Evolutionary conservation across 169 alveolate species (phyloP), one percentile per base, ranked within the genome.

Genomic region (Plasmodium coatneyi): DNA sequence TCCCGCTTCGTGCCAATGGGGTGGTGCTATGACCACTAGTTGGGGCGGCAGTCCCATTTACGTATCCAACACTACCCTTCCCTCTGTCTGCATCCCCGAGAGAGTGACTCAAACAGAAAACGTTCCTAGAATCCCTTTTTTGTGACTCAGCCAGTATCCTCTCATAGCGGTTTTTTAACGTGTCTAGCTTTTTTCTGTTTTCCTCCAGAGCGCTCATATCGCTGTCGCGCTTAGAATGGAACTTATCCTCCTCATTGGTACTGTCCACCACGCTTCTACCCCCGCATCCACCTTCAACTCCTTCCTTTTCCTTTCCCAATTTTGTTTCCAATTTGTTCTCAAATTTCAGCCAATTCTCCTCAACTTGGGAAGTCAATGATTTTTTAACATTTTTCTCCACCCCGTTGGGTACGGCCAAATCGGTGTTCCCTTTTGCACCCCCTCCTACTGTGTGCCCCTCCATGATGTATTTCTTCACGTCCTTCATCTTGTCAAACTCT

Each of bases 161-260:
- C 43, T 66, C 94, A 79, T 89, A 89, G 14, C 89, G 80, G 81
- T 46, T 89, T 79, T 89, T 89, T 66, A 89, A 41, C 32, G 32
- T 25, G 81, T 79, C 94, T 32, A 89, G 30, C 36, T 80, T 79
- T 34, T 79, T 89, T 46, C 39, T 89, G 71, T 89, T 89, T 43
- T 89, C 94, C 46, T 89, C 94, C 49, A 89, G 25, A 56, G 94
- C 94, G 36, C 94, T 89, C 41, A 89, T 41, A 36, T 60, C 71
- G 52, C 56, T 46, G n/a, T 49, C 60, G 2, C 60, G 9, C 22
- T 49, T 49, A 49, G 22, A 16, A 49, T 49, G 22, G 60, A 22
- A 49, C 60, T 6, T 49, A 49, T 49, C 25, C 60, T 2, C 60
- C 7, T 1, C 22, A 9, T 14, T 49, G 22, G 22, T 16, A 12